Evolutionary conservation across 192 early-diverging fungal genomes (phyloP).

Genomic region (Geranomyces variabilis): DNA sequence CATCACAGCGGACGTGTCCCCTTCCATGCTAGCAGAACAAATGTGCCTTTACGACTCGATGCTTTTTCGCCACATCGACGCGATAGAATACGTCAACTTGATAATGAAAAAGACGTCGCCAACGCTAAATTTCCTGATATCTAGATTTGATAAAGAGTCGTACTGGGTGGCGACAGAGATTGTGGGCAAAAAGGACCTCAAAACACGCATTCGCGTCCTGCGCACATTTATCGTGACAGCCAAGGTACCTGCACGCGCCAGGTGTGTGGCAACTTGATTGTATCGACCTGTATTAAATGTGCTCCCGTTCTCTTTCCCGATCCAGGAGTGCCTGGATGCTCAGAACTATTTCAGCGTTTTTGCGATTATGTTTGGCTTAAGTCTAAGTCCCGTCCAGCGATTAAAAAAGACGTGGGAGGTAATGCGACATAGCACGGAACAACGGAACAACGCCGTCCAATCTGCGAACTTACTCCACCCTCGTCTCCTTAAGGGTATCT

Average conservation of each 20-base stretch:
- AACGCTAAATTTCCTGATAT: slow-evolving; percentile 51
- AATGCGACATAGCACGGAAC: background rate
- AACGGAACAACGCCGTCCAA: no score
- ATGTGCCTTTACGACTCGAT: slow-evolving; percentile 55
- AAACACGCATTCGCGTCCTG: slow-evolving; percentile 45
- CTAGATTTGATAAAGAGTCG: slow-evolving; percentile 59
- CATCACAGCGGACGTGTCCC: slow-evolving; percentile 28
- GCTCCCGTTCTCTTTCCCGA: background rate
- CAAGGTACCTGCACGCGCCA: slow-evolving; percentile 27
- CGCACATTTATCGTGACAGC: slow-evolving; percentile 51
- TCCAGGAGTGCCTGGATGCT: slow-evolving; percentile 9
- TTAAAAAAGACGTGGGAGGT: slow-evolving; percentile 67
- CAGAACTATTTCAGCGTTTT: slow-evolving; percentile 63
- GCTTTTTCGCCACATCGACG: slow-evolving; percentile 57
- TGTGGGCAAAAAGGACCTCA: slow-evolving; percentile 45
- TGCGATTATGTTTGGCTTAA: slow-evolving; percentile 60
- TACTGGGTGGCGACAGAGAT: slow-evolving; percentile 66
- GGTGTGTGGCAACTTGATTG: background rate
- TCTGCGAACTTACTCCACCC: background rate
- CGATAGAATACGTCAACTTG: slow-evolving; percentile 58
- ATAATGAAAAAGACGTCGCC: slow-evolving; percentile 57
- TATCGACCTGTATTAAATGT: background rate
- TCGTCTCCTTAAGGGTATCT: slow-evolving; percentile 32
- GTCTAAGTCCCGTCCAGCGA: slow-evolving; percentile 53
- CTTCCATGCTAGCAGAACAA: slow-evolving; percentile 50